A percentile compares a stretch with the other conserved stretches of the same genome.
Evolutionary conservation across 306 rosid species (phyloP).

Genomic region (Cucurbita pepo): DNA sequence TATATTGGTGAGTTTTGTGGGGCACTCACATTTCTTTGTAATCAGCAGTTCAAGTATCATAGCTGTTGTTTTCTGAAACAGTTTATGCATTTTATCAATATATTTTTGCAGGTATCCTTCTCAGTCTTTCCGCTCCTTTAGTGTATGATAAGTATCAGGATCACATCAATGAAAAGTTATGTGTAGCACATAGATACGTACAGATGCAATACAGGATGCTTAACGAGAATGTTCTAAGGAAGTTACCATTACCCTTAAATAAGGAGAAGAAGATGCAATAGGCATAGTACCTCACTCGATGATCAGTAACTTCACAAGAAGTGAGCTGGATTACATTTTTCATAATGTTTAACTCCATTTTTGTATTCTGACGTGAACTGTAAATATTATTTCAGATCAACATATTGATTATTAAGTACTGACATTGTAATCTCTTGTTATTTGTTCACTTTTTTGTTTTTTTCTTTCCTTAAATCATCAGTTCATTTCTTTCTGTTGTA

Average conservation of each 20-base stretch:
- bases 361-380: background rate
- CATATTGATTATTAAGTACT: background rate
- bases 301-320: constrained; percentile 4
- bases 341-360: background rate
- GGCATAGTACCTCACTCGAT: constrained; percentile 22
- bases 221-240: constrained; percentile 38
- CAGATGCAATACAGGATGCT: constrained; percentile 41
- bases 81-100: background rate
- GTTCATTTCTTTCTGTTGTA: background rate
- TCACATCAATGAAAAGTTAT: constrained; percentile 43
- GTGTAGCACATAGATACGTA: constrained; percentile 22
- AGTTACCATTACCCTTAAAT: constrained; percentile 35
- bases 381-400: background rate
- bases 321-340: constrained; percentile 2
- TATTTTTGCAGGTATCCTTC: constrained; percentile 46
- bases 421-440: background rate
- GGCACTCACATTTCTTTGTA: background rate
- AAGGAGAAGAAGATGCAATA: constrained; percentile 83
- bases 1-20: constrained; percentile 40
- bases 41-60: background rate
- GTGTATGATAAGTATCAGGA: constrained; percentile 81
- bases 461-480: background rate
- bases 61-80: background rate
- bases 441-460: background rate
- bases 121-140: constrained; percentile 71